Evolutionary conservation across 1,284 basidiomycete genomes (phyloP).

Genomic region (Schizophyllum amplum): DNA sequence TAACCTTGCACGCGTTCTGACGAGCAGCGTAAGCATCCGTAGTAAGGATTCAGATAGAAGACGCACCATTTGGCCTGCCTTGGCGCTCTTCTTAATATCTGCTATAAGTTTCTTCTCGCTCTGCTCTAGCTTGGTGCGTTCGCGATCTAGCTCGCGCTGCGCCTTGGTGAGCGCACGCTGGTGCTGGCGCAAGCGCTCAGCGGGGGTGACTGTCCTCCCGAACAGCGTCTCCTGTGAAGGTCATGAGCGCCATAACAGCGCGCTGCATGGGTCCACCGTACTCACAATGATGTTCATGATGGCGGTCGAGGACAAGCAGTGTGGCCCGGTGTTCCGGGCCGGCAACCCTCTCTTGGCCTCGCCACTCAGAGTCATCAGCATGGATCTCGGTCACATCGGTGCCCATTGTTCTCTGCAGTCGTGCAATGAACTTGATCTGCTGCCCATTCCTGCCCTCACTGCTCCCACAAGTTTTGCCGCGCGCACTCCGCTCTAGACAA

Average conservation of each 20-base stretch:
- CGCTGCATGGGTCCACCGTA: constrained; percentile 1
- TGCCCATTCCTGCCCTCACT: constrained; percentile 52
- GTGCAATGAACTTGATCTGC: constrained; percentile 53
- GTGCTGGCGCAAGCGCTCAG: constrained; percentile 93
- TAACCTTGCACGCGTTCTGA: constrained; percentile 96
- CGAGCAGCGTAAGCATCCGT: constrained; percentile 11
- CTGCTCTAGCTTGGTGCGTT: constrained; percentile 89
- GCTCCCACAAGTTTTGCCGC: constrained; percentile 45
- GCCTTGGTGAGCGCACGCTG: constrained; percentile 94
- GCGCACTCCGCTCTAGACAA: constrained; percentile 48
- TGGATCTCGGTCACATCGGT: constrained; percentile 28
- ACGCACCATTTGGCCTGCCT: constrained; percentile 89
- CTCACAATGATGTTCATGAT: constrained; percentile 68
- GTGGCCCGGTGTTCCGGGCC: not conserved
- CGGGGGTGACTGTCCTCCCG: constrained; percentile 89
- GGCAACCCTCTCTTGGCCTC: not conserved
- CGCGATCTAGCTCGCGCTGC: constrained; percentile 94
- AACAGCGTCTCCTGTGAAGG: constrained; percentile 80
- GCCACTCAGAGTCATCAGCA: not conserved
- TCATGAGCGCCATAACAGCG: constrained; percentile 8
- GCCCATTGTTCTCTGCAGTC: constrained; percentile 43
- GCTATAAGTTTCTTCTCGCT: constrained; percentile 90
- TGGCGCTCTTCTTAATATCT: constrained; percentile 97
- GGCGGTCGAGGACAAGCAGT: constrained; percentile 9
- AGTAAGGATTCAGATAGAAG: constrained; percentile 1